Base-by-base conservation (phyloP, 306 rosid genomes). In the Cotoneaster glaucophyllus region DNA sequence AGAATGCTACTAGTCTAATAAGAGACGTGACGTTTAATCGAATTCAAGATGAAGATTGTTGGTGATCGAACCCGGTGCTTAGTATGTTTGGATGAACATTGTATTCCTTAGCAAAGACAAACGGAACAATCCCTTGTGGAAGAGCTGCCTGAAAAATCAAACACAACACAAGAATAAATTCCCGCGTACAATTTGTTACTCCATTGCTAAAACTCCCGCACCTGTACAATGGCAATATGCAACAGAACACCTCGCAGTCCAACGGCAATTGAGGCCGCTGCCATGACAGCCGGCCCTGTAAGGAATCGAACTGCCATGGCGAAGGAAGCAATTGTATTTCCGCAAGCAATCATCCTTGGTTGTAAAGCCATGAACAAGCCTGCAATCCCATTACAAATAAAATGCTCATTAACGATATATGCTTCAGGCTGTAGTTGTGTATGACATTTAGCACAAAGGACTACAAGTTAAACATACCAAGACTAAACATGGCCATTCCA, bases 401-500 rank as follows among this genome's bases (percentile, higher is more conserved):
- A 5, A 17, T 24, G 39, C 25, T 45, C 24, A 26, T 25, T 3
- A 69, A 26, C 28, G 17, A 44, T 25, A 67, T 8, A 6, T 32
- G 5, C 14, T 45, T 45, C 53, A 45, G 53, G 19, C 53, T 14
- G 53, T 45, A 15, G 53, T 45, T 15, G 19, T 45, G 53, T 14
- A 45, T 45, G 53, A 45, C 11, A 39, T 19, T 19, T 32, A 43
- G 22, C 61, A 48, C 32, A 73, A 73, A 37, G 18, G n/a, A 1
- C 63, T 2, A 15, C 24, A 44, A 26, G 10, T 44, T 28, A 19
- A 48, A 39, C 44, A 15, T 88, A 93, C 97, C 97, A 29, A 93
- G 96, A 70, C 98, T 93, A 78, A 93, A 93, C 98, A 93, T 93
- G 22, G 96, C 98, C 98, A 93, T 93, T 67, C 98, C 98, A 19